Evolutionary conservation across 75 land plant species (phyloP), one percentile per base, ranked within the genome.

Genomic region (Larix kaempferi): DNA sequence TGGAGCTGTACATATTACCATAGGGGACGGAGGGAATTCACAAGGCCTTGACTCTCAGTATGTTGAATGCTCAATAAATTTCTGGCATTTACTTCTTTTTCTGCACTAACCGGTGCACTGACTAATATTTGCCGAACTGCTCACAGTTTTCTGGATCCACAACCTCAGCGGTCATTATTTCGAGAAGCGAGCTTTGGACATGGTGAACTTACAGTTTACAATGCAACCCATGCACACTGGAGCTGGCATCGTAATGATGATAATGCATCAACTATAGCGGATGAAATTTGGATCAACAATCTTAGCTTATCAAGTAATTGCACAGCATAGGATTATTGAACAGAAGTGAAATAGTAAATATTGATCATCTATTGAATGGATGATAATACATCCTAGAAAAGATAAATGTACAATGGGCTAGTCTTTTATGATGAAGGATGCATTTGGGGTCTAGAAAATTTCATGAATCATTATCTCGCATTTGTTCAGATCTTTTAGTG

Each of bases 1-100:
- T 74, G 98, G 94, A 2, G 79, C 95, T 22, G 81, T 95, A 57
- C 88, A 95, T 78, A 90, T 95, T 23, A 91, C 92, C n/a, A 80
- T 94, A 57, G 96, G 98, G 23, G 92, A 88, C 63, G 98, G 98
- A 6, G 98, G 98, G 60, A 93, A 91, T 79, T 77, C 84, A n/a
- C 92, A 91, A 88, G 92, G 96, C 59, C 85, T 93, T 27, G 93
- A 93, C 17, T 66, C 25, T 19, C 69, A 71, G 93, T 91, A 80
- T 59, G 83, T 59, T 17, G n/a, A 35, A 67, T 21, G 35, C 41
- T 69, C 12, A n/a, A 39, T 21, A 21, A 44, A 41, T 69, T 69
- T 69, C 54, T 8, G 11, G 23, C 12, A n/a, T 41, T 69, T 41
- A 41, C 25, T 69, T 41, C 49, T 69, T 69, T 69, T 35, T 39